Conservation (phyloP, 257 asterid genomes). For the Rauvolfia tetraphylla region DNA sequence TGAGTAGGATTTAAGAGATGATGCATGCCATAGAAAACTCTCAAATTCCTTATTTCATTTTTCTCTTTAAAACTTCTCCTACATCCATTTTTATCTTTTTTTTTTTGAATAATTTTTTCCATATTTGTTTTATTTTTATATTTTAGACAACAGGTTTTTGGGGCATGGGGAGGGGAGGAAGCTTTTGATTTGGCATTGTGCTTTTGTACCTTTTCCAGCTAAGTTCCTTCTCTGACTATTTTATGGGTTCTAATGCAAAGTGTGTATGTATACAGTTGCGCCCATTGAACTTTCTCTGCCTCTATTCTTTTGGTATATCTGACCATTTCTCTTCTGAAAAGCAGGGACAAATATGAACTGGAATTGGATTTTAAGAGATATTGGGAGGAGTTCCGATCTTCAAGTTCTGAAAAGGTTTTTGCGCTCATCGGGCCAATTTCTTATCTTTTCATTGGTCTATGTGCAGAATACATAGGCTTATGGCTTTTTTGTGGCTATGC, state of each 20-base stretch:
- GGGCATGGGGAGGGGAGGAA: no score
- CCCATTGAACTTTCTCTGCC: not conserved
- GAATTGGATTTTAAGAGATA: conserved; percentile 94
- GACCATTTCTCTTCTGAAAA: conserved; percentile 4
- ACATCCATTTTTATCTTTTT: not conserved
- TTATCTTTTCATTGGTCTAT: not conserved
- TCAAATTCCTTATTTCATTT: not conserved
- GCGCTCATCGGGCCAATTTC: not conserved
- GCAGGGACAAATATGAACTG: conserved; percentile 71
- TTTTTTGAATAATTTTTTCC: no score
- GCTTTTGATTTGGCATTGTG: not conserved
- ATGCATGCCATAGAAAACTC: not conserved
- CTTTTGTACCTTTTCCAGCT: not conserved
- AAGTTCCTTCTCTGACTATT: not conserved
- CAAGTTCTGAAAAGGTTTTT: conserved; percentile 59
- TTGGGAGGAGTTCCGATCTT: conserved; percentile 95
- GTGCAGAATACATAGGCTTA: conserved; percentile 9
- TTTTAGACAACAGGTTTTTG: not conserved
- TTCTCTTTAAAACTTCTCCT: not conserved
- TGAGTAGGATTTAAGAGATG: not conserved
- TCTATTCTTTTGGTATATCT: not conserved
- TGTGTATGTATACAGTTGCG: conserved; percentile 1
- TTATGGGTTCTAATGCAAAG: not conserved
- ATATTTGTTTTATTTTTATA: no score
- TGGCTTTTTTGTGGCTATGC: conserved; percentile 37